Evolutionary conservation across 2,329 filamentous ascomycete genomes (phyloP), one percentile per base, ranked within the genome.

Genomic region (Fusarium longipes): DNA sequence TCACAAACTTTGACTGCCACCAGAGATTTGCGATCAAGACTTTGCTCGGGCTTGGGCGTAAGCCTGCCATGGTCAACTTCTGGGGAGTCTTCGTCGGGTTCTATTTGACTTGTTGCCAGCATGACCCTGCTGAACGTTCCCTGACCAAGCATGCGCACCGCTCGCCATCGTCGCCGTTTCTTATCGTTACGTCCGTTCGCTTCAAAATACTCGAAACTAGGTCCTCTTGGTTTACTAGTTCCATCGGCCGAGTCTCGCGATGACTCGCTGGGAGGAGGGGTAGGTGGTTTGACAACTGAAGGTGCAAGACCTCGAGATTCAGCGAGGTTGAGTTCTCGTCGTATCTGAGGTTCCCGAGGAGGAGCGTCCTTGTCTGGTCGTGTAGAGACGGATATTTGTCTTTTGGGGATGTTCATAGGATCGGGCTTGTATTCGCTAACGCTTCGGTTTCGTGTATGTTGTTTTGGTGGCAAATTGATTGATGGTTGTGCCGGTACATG

Each of bases 1-100:
- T 97, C 93, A 75, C 96, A 95, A 42, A 99, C 89, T 79, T 99
- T 99, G 75, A 99, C 89, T 2, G 96, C 96, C 5, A 98, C 96
- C 15, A 99, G 82, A 51, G 92, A 92, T 74, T 90, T 91, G n/a
- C 89, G 88, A 65, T 92, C 74, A n/a, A 78, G 70, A 7, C 72
- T 71, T 39, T 74, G 71, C 30, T 78, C 75, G 1, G 78, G 47
- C 63, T 68, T 62, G 52, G 76, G 54, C 67, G 73, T 71, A 18
- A 70, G 53, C 22, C 63, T 57, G 75, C 79, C 75, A 70, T 76
- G 67, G 68, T 78, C 73, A 71, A 74, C 58, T 72, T 75, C 67
- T 53, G 66, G 76, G 58, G 82, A 79, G 27, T 83, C 81, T 35
- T 84, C 82, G 1, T 84, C 82, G 11, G 82, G 76, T 12, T 82